These are phyloP conservation scores for Crithidia bombi DNA, from an alignment of 208 protist genomes.

Conservation along the genomic window DNA sequence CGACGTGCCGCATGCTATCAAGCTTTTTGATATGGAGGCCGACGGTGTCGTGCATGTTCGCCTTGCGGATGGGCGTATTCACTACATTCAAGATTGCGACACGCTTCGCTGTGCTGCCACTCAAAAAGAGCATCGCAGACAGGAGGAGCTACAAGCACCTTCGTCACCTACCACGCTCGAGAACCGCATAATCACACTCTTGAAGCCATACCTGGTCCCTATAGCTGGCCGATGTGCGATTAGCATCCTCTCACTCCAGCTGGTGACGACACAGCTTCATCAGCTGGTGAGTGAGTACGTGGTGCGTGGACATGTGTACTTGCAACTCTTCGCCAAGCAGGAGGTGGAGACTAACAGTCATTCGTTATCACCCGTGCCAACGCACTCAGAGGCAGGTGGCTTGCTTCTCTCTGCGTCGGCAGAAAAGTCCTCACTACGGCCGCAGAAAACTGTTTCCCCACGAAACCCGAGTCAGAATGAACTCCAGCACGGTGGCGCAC, in stretches of 20 bases:
- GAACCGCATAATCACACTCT: constrained; percentile 22
- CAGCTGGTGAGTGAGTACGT: constrained; percentile 72
- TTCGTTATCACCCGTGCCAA: constrained; percentile 17
- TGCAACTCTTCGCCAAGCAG: constrained; percentile 49
- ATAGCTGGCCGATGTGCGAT: constrained; percentile 16
- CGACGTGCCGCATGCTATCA: not conserved
- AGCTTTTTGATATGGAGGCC: constrained; percentile 32
- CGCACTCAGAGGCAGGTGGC: not conserved
- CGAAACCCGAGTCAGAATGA: not conserved
- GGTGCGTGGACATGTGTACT: constrained; percentile 68
- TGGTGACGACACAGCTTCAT: constrained; percentile 56
- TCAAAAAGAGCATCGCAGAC: not conserved
- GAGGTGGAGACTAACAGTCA: constrained; percentile 47
- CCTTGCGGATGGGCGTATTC: constrained; percentile 29
- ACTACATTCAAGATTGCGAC: constrained; percentile 39
- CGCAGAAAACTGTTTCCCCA: not conserved
- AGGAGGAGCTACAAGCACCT: not conserved
- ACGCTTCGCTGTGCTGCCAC: constrained; percentile 12
- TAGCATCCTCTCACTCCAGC: constrained; percentile 32
- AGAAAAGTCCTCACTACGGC: not conserved
- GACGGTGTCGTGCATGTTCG: constrained; percentile 47
- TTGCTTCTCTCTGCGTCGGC: not conserved
- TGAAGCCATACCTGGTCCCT: constrained; percentile 25
- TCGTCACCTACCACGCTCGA: constrained; percentile 26
- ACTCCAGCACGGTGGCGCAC: not conserved